Base-by-base conservation (phyloP, 2,329 filamentous ascomycete species). In the Fusarium luffae region DNA sequence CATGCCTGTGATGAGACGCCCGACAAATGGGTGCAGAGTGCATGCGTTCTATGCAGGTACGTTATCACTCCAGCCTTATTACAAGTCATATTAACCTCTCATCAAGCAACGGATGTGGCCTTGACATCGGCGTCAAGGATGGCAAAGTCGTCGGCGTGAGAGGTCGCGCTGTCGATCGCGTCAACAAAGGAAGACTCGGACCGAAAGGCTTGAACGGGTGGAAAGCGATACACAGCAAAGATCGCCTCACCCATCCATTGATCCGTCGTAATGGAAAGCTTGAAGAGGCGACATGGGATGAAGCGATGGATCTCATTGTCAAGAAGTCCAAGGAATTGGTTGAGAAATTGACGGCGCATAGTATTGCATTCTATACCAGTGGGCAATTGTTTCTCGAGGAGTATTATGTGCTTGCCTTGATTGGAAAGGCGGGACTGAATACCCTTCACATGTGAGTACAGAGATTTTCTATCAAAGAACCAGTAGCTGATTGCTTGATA, bases 21-120 rank as follows among this genome's bases (percentile, higher is more conserved):
- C 1, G 54, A 50, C 2, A 50, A 50, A 41, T 56, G 54, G 54
- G 54, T 56, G 1, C 43, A 56, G 7, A 56, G 32, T 41, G 54
- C 54, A 16, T 56, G 54, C 5, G 54, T 56, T 3, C 1, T 56
- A 13, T 56, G 54, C 54, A 56, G 52, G 52, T 55, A 23, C 10
- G 48, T 19, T 12, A 19, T 6, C 21, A 19, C 21, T 16, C 4
- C 13, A 27, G 8, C 27, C 5, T 6, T 28, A 28, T 13, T 13
- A 28, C 28, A 28, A 28, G 5, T 28, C 28, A 28, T 28, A 28
- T 28, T 28, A 28, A 28, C 27, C 10, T 28, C 11, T 28, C 6
- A 25, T 25, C 25, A 25, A 23, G 21, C 21, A 59, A 59, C 4
- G 56, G 56, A 9, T 59, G 49, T 11, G 56, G 56, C 3, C 8